Percentiles rank a stretch among this genome's conserved stretches.
Conservation (phyloP, 768 basidiomycete genomes). For the Tephrocybe sp. region DNA sequence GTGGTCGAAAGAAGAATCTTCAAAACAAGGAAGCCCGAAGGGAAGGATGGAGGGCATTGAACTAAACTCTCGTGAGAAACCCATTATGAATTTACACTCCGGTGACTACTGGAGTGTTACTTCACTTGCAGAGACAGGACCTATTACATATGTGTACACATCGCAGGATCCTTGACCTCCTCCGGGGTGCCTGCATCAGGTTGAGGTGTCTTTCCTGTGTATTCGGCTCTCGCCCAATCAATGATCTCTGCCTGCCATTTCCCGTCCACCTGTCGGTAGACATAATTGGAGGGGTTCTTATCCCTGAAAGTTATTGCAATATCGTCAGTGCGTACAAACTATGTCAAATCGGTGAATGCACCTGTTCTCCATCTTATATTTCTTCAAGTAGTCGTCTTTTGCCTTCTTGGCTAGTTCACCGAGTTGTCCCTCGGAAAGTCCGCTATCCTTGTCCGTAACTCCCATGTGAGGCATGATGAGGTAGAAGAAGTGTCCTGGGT, state of each 20-base stretch:
- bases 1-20: slow-evolving; percentile 69
- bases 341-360: background rate
- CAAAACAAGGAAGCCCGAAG: slow-evolving; percentile 71
- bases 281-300: background rate
- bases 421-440: too few species aligned
- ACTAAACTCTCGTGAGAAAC: background rate
- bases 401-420: background rate
- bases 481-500: background rate
- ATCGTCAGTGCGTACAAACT: background rate
- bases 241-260: slow-evolving; percentile 11
- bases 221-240: background rate
- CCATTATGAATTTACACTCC: too few species aligned
- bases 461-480: slow-evolving; percentile 10
- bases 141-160: background rate
- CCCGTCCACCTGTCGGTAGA: slow-evolving; percentile 2
- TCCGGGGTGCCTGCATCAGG: background rate
- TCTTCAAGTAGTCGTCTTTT: background rate
- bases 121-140: too few species aligned
- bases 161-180: background rate
- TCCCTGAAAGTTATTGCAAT: background rate
- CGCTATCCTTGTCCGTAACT: background rate
- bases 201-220: background rate
- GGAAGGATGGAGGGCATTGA: slow-evolving; percentile 39
- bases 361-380: slow-evolving; percentile 7
- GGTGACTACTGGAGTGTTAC: too few species aligned